Evolutionary conservation across 108 stramenopile species (phyloP), one percentile per base, ranked within the genome.

Genomic region (Chaetoceros muelleri): DNA sequence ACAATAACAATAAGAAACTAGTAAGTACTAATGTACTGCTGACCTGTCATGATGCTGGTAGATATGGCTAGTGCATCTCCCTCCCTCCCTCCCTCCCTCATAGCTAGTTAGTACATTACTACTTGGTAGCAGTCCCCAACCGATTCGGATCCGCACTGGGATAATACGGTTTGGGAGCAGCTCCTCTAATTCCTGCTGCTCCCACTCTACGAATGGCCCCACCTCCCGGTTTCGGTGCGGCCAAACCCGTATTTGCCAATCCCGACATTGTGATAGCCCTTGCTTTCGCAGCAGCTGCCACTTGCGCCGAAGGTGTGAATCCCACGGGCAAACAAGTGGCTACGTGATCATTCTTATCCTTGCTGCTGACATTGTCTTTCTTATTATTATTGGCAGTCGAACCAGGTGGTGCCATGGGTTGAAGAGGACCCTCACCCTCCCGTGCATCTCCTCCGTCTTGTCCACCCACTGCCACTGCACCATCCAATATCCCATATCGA

Each of bases 141-240:
- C 87, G 66, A 31, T 65, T 64, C 3, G 89, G 83, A 81, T 87
- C 81, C 7, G 85, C 67, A 70, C 82, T 84, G 1, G 85, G 80
- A 72, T 87, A 91, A 51, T 91, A 91, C n/a, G 89, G 89, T 21
- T 62, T 31, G 48, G 72, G 72, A 8, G 71, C 64, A 55, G 79
- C 70, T 24, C 64, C 67, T 57, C 65, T 66, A 20, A 46, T 64
- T 26, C 49, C 57, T 24, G 48, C 61, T 0, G 62, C 69, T 31
- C 82, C 83, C 28, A 71, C 71, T 30, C 80, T 70, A 24, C 83
- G 76, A 48, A 84, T 84, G 19, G 62, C 64, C 7, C 83, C 82
- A 23, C 89, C 89, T 23, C 81, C 85, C 16, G 84, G 81, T 21
- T 79, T 64, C 19, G 84, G 81, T 10, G 79, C 70, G 21, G 59